Base-by-base conservation (phyloP, 345 rosid genomes). In the Euphorbia tirucalli region DNA sequence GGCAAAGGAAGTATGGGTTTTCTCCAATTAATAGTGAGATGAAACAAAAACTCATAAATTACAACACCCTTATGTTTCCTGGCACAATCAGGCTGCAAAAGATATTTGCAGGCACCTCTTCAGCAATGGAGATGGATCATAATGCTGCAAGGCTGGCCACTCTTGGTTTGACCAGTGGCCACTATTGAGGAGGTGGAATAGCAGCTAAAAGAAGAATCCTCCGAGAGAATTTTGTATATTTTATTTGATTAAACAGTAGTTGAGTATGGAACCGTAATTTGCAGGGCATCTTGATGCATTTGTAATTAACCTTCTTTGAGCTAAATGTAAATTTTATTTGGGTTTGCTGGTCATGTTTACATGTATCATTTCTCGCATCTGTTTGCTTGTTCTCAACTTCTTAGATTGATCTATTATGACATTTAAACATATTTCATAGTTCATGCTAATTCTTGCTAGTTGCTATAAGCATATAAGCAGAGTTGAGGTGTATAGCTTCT, bases 1-100 rank as follows among this genome's bases (percentile, higher is more conserved):
- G 85, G 85, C 28, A 5, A 9, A 3, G 13, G 0, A 78, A 66
- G 30, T 66, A 39, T 27, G 37, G 60, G 14, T 81, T 81, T 71
- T 11, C 32, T 0, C 70, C 5, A 3, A 3, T 75, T 1, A 60
- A 35, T 0, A 49, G 30, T 1, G 30, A 7, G 1, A 8, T 70
- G 4, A 71, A 6, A 41, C 22, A 7, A 13, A 71, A 72, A 3
- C 35, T 78, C 0, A 18, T 27, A 21, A 21, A n/a, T 1, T 56
- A n/a, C 43, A 78, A 55, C 11, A 55, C 55, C 0, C 22, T 81
- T 13, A 72, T 28, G 75, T 81, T 75, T 28, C 78, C 78, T 0
- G n/a, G 35, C 2, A 28, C 55, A 0, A 43, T 65, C 5, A 78
- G 67, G 49, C 77, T 75, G 18, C 74, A 72, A 0, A 81, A 78